Conservation (phyloP, 139 green algal species). For the Tetradesmus lagerheimii region DNA sequence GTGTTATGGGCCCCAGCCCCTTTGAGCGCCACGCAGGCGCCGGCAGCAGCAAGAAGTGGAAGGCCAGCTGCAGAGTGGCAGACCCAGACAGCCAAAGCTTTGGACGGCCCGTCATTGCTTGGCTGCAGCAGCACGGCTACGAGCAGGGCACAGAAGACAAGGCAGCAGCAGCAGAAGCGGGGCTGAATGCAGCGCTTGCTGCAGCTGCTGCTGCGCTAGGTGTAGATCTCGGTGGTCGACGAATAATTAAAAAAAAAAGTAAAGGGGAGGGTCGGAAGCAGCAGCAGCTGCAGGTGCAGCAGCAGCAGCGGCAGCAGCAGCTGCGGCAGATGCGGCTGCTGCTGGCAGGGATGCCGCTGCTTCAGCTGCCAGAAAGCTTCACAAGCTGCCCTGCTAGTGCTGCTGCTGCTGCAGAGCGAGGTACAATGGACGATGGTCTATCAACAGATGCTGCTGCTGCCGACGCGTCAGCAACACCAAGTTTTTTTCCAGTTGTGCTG, state of each 20-base stretch:
- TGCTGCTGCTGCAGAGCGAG: background rate
- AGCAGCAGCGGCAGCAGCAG: constrained; percentile 26
- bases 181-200: background rate
- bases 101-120: background rate
- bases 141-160: background rate
- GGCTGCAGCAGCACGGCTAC: constrained; percentile 35
- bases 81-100: background rate
- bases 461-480: background rate
- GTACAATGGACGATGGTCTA: background rate
- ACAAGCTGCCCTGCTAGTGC: background rate
- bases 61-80: constrained; percentile 22
- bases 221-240: background rate
- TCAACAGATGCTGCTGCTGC: background rate
- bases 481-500: background rate
- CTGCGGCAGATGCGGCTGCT: constrained; percentile 26
- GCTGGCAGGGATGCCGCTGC: background rate
- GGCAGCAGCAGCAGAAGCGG: background rate
- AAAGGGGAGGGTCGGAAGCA: background rate
- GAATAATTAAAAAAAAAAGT: background rate
- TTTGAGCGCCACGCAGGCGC: constrained; percentile 36
- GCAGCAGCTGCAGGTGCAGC: background rate
- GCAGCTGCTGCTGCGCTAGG: background rate
- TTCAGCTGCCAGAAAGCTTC: background rate
- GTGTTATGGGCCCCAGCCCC: background rate
- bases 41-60: constrained; percentile 35